Evolutionary conservation across 2,329 filamentous ascomycete genomes (phyloP).

Genomic region (Clarireedia paspali): DNA sequence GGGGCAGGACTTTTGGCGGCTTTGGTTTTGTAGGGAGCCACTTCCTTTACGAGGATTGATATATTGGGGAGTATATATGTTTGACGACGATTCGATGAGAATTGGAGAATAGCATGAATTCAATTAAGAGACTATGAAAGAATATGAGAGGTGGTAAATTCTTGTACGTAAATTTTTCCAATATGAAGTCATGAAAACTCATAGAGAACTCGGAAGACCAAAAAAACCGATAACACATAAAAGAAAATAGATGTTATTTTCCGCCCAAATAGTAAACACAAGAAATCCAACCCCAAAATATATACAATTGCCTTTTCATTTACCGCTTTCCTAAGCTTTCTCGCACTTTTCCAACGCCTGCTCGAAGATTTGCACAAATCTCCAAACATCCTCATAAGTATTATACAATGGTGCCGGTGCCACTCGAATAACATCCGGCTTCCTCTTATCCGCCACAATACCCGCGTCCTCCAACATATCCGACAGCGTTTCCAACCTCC

Average conservation of each 20-base stretch:
- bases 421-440: constrained; percentile 76
- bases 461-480: constrained; percentile 57
- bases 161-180: no score
- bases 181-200: no score
- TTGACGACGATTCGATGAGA: no score
- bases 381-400: constrained; percentile 63
- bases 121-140: no score
- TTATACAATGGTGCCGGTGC: constrained; percentile 84
- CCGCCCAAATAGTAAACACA: background rate
- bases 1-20: background rate
- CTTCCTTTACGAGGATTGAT: no score
- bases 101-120: no score
- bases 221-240: background rate
- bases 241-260: background rate
- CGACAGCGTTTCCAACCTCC: constrained; percentile 62
- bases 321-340: background rate
- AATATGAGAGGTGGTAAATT: no score
- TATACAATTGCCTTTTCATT: background rate
- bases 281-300: background rate
- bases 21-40: background rate
- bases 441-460: constrained; percentile 74
- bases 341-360: constrained; percentile 17
- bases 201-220: no score
- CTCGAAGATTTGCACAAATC: constrained; percentile 45
- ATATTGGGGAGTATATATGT: no score